These are phyloP conservation scores for Skeletonema potamos DNA, from an alignment of 108 stramenopile genomes.

Conservation along the genomic window DNA sequence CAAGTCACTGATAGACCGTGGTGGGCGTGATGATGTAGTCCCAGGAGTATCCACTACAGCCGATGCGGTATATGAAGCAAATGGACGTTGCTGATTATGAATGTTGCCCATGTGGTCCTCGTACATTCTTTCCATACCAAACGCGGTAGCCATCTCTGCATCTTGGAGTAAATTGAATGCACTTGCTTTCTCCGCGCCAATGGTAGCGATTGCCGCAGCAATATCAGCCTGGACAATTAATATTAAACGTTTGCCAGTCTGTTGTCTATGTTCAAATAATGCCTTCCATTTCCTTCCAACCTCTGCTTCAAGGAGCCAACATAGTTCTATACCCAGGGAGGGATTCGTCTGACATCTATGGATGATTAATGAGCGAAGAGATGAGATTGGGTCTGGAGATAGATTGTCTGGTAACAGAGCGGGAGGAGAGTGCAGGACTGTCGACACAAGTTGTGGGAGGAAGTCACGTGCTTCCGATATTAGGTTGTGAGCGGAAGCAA, in stretches of 20 bases:
- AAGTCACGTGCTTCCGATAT: slow-evolving; percentile 60
- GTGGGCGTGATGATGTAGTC: slow-evolving; percentile 16
- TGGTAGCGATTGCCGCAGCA: slow-evolving; percentile 74
- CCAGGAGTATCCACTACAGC: neutral
- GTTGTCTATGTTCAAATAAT: slow-evolving; percentile 85
- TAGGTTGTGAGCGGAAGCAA: slow-evolving; percentile 29
- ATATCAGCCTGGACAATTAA: slow-evolving; percentile 83
- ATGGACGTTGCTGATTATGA: slow-evolving; percentile 5
- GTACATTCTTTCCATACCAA: slow-evolving; percentile 51
- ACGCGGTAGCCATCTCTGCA: slow-evolving; percentile 86
- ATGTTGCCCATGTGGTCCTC: slow-evolving; percentile 11
- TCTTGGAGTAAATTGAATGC: slow-evolving; percentile 88
- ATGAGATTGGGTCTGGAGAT: slow-evolving; percentile 64
- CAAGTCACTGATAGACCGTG: slow-evolving; percentile 66
- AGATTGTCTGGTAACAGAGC: slow-evolving; percentile 51
- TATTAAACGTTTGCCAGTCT: slow-evolving; percentile 79
- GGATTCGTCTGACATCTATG: slow-evolving; percentile 69
- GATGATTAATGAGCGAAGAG: slow-evolving; percentile 64
- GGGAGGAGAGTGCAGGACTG: slow-evolving; percentile 77
- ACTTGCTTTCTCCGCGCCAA: slow-evolving; percentile 75
- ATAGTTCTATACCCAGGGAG: slow-evolving; percentile 81
- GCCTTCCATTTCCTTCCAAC: slow-evolving; percentile 88
- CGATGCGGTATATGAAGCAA: neutral
- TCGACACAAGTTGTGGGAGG: slow-evolving; percentile 83
- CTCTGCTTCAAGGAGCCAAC: slow-evolving; percentile 90